These are phyloP conservation scores for Pseudopithomyces chartarum DNA, from an alignment of 2,329 filamentous ascomycete genomes.

Conservation along the genomic window DNA sequence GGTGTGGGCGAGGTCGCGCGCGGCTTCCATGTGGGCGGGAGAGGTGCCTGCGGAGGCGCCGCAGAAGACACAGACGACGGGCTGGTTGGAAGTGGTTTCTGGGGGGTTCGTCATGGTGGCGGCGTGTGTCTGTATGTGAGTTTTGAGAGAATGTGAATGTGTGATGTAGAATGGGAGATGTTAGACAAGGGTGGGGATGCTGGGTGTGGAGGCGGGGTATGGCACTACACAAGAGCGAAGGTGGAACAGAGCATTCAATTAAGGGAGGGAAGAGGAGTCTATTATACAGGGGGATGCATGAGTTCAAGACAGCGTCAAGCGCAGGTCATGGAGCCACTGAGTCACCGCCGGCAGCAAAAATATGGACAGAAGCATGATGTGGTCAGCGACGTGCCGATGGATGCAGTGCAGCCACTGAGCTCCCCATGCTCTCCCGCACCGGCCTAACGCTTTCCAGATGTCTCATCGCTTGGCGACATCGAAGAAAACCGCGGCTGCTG, in stretches of 20 bases:
- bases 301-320: not conserved
- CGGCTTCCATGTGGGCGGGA: constrained; percentile 76
- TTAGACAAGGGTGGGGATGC: not conserved
- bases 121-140: not conserved
- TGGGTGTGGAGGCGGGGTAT: not conserved
- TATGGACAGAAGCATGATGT: not conserved
- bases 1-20: constrained; percentile 71
- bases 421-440: not conserved
- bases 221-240: not conserved
- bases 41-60: constrained; percentile 77
- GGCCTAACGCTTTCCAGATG: not conserved
- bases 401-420: constrained; percentile 1
- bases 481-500: constrained; percentile 8
- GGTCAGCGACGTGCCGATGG: not conserved
- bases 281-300: not conserved
- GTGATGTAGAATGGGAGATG: not conserved
- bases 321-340: not conserved
- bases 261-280: not conserved
- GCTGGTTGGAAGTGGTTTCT: constrained; percentile 35
- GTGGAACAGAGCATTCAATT: not conserved
- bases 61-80: constrained; percentile 93
- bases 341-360: not conserved
- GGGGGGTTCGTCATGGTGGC: constrained; percentile 28
- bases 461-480: not conserved
- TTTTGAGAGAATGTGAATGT: not conserved